These are phyloP conservation scores for Trichoderma breve DNA, from an alignment of 2,329 filamentous ascomycete species.

Conservation along the genomic window DNA sequence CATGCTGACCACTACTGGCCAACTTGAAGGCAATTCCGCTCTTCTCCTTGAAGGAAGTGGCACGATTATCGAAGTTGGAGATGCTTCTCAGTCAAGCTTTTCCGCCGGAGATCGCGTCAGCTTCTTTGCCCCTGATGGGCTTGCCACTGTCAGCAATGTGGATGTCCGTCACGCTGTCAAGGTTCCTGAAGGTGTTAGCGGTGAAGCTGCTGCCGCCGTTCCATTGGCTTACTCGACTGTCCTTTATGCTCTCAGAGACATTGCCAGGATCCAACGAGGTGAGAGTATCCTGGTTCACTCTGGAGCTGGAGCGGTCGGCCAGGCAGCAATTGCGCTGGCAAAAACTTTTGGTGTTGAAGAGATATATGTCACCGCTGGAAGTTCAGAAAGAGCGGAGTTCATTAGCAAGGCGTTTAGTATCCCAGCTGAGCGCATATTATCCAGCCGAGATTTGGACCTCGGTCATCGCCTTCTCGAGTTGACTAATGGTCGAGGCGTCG, in stretches of 20 bases:
- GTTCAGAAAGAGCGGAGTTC: conserved; percentile 28
- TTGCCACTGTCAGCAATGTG: conserved; percentile 13
- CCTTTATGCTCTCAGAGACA: conserved; percentile 24
- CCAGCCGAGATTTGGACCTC: conserved; percentile 28
- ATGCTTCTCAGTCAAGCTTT: not conserved
- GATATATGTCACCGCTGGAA: conserved; percentile 32
- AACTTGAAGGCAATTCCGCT: not conserved
- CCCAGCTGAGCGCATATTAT: conserved; percentile 30
- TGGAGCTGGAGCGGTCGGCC: conserved; percentile 25
- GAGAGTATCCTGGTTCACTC: conserved; percentile 27
- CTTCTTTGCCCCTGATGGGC: conserved; percentile 16
- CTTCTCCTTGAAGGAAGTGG: conserved; percentile 15
- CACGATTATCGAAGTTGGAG: not conserved
- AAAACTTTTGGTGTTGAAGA: conserved; percentile 22
- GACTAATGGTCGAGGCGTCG: conserved; percentile 28
- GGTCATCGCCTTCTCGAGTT: conserved; percentile 24
- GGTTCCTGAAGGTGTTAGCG: conserved; percentile 1
- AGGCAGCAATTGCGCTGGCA: conserved; percentile 23
- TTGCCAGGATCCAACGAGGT: conserved; percentile 28
- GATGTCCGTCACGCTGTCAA: not conserved
- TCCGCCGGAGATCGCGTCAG: conserved; percentile 13
- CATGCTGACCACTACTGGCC: conserved; percentile 10
- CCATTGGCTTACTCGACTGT: conserved; percentile 17
- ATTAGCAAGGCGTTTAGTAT: conserved; percentile 30
- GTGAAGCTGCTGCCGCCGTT: not conserved